phyloP scores from a whole-genome alignment of 352 stramenopile genomes.

The Globisporangium nagaii region DNA sequence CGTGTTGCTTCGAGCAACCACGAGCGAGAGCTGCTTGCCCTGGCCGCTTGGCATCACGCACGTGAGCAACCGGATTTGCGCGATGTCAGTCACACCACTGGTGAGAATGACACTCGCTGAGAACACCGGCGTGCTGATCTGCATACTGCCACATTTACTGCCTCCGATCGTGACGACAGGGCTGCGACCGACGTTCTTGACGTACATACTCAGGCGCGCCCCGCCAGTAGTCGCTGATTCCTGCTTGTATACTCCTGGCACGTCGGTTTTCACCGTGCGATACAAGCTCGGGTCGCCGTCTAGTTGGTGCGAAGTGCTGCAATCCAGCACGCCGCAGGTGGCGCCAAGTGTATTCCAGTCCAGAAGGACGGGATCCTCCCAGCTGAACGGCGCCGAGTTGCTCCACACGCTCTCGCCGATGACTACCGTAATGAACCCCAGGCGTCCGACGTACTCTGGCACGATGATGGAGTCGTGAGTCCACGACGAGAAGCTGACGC shows the following conservation, averaged over 20 bases:
- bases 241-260: conserved; percentile 23
- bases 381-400: conserved; percentile 51
- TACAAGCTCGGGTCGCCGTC: conserved; percentile 40
- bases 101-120: conserved; percentile 11
- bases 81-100: conserved; percentile 15
- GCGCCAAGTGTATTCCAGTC: conserved; percentile 48
- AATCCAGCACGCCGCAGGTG: conserved; percentile 34
- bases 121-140: conserved; percentile 7
- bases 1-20: conserved; percentile 27
- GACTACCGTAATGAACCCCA: conserved; percentile 47
- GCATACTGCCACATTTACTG: conserved; percentile 24
- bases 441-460: conserved; percentile 27
- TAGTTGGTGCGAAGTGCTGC: conserved; percentile 39
- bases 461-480: conserved; percentile 36
- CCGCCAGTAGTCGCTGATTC: conserved; percentile 36
- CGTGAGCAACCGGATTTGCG: conserved; percentile 30
- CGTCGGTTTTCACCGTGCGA: conserved; percentile 17
- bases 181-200: conserved; percentile 47
- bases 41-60: conserved; percentile 43
- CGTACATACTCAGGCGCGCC: conserved; percentile 39
- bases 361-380: conserved; percentile 47
- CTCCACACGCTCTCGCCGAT: conserved; percentile 40
- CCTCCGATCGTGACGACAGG: conserved; percentile 27
- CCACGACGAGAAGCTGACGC: conserved; percentile 24
- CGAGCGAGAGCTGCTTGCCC: conserved; percentile 30